Evolutionary conservation across 306 rosid genomes (phyloP).

Genomic region (Cicer yamashitae): DNA sequence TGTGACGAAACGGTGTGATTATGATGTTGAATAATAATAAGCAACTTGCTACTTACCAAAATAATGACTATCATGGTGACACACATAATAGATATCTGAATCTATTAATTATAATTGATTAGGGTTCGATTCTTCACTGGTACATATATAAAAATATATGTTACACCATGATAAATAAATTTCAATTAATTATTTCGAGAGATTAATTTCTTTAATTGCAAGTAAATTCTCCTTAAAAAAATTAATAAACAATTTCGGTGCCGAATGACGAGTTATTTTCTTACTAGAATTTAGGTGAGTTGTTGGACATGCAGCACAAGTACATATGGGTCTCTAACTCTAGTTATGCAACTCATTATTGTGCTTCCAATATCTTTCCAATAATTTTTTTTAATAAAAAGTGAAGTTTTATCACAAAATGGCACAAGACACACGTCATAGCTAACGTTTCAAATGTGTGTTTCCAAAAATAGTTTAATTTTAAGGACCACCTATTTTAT

Average conservation of each 20-base stretch:
- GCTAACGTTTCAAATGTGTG: slow-evolving; percentile 35
- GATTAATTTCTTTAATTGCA: too few species aligned
- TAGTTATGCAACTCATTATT: slow-evolving; percentile 20
- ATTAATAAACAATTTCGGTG: slow-evolving; percentile 44
- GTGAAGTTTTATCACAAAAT: slow-evolving; percentile 35
- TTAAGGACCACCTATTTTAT: background rate
- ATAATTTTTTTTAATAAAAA: background rate
- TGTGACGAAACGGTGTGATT: slow-evolving; percentile 39
- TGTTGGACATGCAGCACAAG: slow-evolving; percentile 44
- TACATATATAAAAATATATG: too few species aligned
- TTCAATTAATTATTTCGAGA: too few species aligned
- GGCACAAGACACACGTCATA: slow-evolving; percentile 21
- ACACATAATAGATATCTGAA: too few species aligned
- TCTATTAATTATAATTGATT: too few species aligned
- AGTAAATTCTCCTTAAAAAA: background rate
- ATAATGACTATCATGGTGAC: background rate
- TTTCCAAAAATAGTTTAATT: background rate
- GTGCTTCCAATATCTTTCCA: slow-evolving; percentile 36
- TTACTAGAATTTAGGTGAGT: too few species aligned
- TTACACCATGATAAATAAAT: too few species aligned
- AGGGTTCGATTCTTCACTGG: too few species aligned
- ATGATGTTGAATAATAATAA: slow-evolving; percentile 44
- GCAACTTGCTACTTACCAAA: slow-evolving; percentile 30
- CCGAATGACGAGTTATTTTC: background rate
- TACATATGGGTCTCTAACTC: slow-evolving; percentile 31